Evolutionary conservation across 202 grass and related monocot genomes (phyloP).

Genomic region (Panicum hallii): DNA sequence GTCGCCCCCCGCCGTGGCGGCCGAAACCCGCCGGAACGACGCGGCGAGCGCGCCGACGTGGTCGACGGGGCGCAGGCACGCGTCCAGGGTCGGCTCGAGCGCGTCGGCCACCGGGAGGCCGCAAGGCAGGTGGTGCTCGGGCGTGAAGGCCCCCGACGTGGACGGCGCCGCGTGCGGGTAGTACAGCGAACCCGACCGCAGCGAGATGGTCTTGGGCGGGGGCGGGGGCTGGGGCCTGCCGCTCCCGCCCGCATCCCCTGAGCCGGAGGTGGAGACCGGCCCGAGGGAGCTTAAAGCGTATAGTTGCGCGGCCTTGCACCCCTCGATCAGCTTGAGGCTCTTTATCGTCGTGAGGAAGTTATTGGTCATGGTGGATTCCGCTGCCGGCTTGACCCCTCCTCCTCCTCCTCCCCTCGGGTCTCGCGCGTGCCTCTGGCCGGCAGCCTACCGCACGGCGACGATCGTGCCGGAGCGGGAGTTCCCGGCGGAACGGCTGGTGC

Average conservation of each 20-base stretch:
- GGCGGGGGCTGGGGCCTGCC: constrained; percentile 34
- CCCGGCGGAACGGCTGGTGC: constrained; percentile 45
- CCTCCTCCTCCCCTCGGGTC: not conserved
- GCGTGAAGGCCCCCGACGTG: constrained; percentile 50
- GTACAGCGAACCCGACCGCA: constrained; percentile 63
- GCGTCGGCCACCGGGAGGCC: constrained; percentile 69
- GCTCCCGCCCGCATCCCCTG: constrained; percentile 32
- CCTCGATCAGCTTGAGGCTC: constrained; percentile 93
- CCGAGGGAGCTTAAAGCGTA: constrained; percentile 59
- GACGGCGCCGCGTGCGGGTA: constrained; percentile 49
- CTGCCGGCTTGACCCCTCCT: not conserved
- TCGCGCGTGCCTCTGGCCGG: not conserved
- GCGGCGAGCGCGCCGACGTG: constrained; percentile 53
- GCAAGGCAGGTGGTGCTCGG: constrained; percentile 69
- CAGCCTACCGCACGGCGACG: not conserved
- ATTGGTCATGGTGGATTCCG: constrained; percentile 67
- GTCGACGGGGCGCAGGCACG: constrained; percentile 72
- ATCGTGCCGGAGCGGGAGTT: constrained; percentile 23
- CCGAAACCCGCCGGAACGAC: constrained; percentile 57
- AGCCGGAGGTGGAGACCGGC: constrained; percentile 52
- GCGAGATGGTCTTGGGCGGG: constrained; percentile 59
- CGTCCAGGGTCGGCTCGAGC: constrained; percentile 71
- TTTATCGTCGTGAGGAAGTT: constrained; percentile 93
- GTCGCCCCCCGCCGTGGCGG: constrained; percentile 11
- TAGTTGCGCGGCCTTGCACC: constrained; percentile 78